A percentile compares a stretch with the other conserved stretches of the same genome.
Evolutionary conservation across 176 grass and related monocot species (phyloP).

Genomic region (Oryza australiensis): DNA sequence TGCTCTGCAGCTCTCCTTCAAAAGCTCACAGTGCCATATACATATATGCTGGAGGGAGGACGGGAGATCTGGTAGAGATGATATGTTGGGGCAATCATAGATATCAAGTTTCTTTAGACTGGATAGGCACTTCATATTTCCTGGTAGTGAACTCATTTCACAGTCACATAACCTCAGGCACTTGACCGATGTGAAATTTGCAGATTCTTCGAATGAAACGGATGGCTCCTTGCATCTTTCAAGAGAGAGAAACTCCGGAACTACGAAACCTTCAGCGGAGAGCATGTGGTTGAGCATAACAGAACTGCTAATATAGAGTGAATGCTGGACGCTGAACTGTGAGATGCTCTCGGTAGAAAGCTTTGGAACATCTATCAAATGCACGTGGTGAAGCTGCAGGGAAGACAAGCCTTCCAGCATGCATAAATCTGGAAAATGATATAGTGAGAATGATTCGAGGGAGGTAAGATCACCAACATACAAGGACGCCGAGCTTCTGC

Average conservation of each 20-base stretch:
- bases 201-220: neutral
- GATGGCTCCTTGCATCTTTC: neutral
- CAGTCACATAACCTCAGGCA: neutral
- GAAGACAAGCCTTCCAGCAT: neutral
- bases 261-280: neutral
- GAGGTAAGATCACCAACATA: neutral
- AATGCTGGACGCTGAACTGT: neutral
- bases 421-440: neutral
- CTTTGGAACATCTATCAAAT: neutral
- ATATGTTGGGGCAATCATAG: neutral
- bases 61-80: neutral
- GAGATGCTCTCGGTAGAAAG: neutral
- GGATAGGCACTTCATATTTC: neutral
- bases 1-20: slow-evolving; percentile 2
- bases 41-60: neutral
- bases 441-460: neutral
- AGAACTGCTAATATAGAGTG: neutral
- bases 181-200: neutral
- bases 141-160: neutral
- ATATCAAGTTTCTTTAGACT: neutral
- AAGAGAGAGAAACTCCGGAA: neutral
- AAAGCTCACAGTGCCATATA: fast-evolving
- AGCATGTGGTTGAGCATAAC: neutral
- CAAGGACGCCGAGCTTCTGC: neutral
- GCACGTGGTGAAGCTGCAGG: neutral